phyloP scores from a whole-genome alignment of 139 green algal species.

The Picochlorum sp. region DNA sequence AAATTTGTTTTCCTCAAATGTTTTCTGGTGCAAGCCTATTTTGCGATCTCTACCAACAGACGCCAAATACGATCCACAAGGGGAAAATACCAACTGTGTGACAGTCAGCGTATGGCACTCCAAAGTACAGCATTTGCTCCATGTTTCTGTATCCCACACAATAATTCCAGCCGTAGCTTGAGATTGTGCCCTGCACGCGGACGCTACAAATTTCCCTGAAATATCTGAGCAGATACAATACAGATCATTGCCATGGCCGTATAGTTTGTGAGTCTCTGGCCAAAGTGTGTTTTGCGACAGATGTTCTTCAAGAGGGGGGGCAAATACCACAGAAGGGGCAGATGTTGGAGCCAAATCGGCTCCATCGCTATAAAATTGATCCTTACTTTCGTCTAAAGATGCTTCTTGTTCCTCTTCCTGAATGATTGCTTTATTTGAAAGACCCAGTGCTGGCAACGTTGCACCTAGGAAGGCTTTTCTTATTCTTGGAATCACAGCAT shows the following conservation, averaged over 20 bases:
- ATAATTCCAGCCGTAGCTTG: constrained; percentile 38
- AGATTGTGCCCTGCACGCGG: constrained; percentile 60
- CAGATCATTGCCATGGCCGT: constrained; percentile 91
- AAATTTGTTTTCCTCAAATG: neutral
- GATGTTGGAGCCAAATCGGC: constrained; percentile 66
- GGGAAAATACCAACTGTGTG: constrained; percentile 81
- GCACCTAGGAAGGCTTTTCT: constrained; percentile 45
- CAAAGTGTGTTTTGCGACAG: constrained; percentile 83
- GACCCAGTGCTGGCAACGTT: constrained; percentile 69
- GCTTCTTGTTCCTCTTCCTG: neutral
- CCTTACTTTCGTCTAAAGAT: constrained; percentile 1
- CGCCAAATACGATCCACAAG: constrained; percentile 39
- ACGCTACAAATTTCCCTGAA: constrained; percentile 48
- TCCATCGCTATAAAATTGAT: constrained; percentile 50
- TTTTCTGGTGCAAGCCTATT: constrained; percentile 22
- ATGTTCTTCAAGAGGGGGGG: constrained; percentile 85
- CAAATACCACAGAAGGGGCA: constrained; percentile 32
- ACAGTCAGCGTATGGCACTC: constrained; percentile 81
- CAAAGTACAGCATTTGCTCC: constrained; percentile 27
- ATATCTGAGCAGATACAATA: constrained; percentile 53
- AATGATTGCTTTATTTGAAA: constrained; percentile 83
- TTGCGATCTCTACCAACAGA: constrained; percentile 51
- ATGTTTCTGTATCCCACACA: constrained; percentile 59
- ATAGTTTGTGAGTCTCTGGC: constrained; percentile 89
- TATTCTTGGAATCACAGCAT: neutral